Base-by-base conservation (phyloP, 345 rosid species). In the Lepidium africanum region DNA sequence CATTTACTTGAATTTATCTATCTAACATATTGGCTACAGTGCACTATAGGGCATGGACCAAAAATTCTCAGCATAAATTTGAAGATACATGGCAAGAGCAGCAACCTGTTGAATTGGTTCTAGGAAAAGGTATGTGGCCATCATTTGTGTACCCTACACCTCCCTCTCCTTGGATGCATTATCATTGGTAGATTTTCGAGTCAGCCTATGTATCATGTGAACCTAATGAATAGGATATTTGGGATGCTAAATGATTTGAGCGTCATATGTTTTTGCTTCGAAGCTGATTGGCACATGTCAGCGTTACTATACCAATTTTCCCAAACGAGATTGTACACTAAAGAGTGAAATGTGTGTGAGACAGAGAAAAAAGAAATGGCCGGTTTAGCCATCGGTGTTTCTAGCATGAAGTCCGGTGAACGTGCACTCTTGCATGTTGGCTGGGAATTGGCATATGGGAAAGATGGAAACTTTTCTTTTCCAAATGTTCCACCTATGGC, bases 401-500 rank as follows among this genome's bases (percentile, higher is more conserved):
- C 87, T 71, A 82, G 80, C 81, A 93, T 93, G 97, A 93, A 84
- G 77, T 76, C 94, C 23, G 97, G 97, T 70, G 98, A 93, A 64
- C 89, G 86, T 57, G 92, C 96, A 4, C 78, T 88, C 16, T 67
- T 93, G 60, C 84, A 74, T 41, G 92, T 93, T 70, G 91, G 89
- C 61, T 90, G 96, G 97, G 97, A 93, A 78, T 57, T 93, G 63
- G 97, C 86, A 60, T 90, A 93, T 72, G 98, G 98, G 39, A 82
- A 90, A 82, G 98, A 90, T 62, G 97, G 98, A 30, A 93, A 68
- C 84, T 93, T 93, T 73, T 93, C 98, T 60, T 93, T 93, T 73
- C 97, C 97, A 32, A 88, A 90, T 72, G 97, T 93, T 67, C 92
- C 98, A 33, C 89, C 97, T 55, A 84, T 82, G 96, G 95, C 95